Percentiles rank a stretch among this genome's conserved stretches.
Evolutionary conservation across 2,329 filamentous ascomycete species (phyloP).

Genomic region (Diplodia seriata): DNA sequence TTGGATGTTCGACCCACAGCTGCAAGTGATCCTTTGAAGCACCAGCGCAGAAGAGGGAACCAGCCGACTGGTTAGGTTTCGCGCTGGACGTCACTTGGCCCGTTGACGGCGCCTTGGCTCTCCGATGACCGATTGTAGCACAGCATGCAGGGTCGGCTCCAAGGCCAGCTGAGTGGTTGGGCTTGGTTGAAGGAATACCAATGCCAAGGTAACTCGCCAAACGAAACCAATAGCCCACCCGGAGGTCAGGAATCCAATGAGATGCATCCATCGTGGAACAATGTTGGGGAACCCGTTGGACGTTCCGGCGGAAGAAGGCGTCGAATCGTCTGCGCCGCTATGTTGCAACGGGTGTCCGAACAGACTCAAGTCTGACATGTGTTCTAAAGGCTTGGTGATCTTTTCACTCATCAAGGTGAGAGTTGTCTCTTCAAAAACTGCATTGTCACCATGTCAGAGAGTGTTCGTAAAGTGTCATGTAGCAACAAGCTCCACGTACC

Average conservation of each 20-base stretch:
- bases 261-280: background rate
- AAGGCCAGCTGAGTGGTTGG: background rate
- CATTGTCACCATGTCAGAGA: background rate
- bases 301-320: background rate
- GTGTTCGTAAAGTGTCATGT: background rate
- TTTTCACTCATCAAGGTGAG: background rate
- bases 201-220: background rate
- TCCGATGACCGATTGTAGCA: slow-evolving; percentile 6
- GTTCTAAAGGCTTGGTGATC: background rate
- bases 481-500: background rate
- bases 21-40: background rate
- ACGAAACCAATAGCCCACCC: background rate
- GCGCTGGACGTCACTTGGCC: background rate
- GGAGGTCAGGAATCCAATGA: no score
- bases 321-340: background rate
- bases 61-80: background rate
- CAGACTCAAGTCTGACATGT: background rate
- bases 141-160: background rate
- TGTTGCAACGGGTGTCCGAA: background rate
- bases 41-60: background rate
- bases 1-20: background rate
- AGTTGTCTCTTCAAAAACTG: background rate
- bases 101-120: background rate
- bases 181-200: background rate
- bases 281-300: background rate